Evolutionary conservation across 2,329 filamentous ascomycete genomes (phyloP), one percentile per base, ranked within the genome.

Genomic region (Trichoderma lentiforme): DNA sequence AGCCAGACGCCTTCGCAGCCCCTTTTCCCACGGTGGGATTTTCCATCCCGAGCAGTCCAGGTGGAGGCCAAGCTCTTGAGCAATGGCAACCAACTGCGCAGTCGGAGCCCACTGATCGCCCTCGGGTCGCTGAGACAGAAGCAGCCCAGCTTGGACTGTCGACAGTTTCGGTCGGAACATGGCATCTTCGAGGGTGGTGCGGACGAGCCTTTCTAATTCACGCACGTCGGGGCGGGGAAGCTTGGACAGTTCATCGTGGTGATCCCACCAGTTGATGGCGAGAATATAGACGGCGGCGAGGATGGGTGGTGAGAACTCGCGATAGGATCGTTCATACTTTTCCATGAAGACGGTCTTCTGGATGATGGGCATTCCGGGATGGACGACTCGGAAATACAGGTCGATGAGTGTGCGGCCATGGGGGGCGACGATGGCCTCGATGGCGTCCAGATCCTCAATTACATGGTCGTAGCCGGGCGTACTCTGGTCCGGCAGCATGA

Each of bases 11-110:
- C 95, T 96, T 73, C 95, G 88, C 72, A 97, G 81, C 0, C 93
- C 92, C 76, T 92, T 92, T 80, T 97, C 94, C 94, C 94, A 97
- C 0, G 87, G 86, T 32, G 94, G 93, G 69, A 97, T 95, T 73
- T 93, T 93, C 95, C 95, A 97, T 67, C 86, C 86, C 6, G 91
- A 89, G 82, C 94, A 97, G 81, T 97, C 94, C 53, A 97, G 89
- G 80, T 98, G 94, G 51, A 98, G 84, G 61, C 95, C 95, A 3
- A 98, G 86, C 80, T 97, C 94, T 80, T 97, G 94, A 1, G 89
- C 92, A 56, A 96, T 90, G 26, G 94, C 94, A 9, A 97, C 93
- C 24, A 97, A 84, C 79, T 97, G 94, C 4, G 93, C 93, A 1
- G 94, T 97, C 72, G 95, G 85, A 1, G 93, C 92, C 89, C 94